Percentiles rank a stretch among this genome's conserved stretches.
Evolutionary conservation across 2,329 filamentous ascomycete species (phyloP).

Genomic region (Clonostachys sp.): DNA sequence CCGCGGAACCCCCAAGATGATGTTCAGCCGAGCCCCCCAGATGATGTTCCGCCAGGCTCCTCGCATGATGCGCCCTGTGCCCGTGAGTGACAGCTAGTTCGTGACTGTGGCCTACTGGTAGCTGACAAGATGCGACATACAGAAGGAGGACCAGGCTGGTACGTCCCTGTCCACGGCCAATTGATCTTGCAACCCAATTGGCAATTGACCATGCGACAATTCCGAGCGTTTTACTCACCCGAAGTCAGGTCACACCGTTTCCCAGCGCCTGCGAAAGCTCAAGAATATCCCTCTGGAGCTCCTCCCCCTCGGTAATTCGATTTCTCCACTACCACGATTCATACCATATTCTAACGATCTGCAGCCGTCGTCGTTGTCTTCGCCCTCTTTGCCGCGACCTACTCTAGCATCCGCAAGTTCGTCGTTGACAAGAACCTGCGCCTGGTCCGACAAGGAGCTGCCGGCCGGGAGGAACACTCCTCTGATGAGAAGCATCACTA

Average conservation of each 20-base stretch:
- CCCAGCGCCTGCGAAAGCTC: slow-evolving; percentile 86
- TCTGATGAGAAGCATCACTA: slow-evolving; percentile 26
- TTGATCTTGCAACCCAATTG: background rate
- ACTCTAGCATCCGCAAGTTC: slow-evolving; percentile 81
- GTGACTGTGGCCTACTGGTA: background rate
- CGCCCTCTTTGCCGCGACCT: slow-evolving; percentile 74
- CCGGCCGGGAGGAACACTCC: slow-evolving; percentile 20
- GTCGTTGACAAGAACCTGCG: slow-evolving; percentile 88
- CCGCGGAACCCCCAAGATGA: slow-evolving; percentile 60
- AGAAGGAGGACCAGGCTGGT: slow-evolving; percentile 67
- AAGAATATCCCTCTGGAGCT: slow-evolving; percentile 91
- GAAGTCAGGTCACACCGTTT: slow-evolving; percentile 76
- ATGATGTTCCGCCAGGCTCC: slow-evolving; percentile 64
- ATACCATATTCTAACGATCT: background rate
- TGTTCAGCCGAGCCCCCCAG: slow-evolving; percentile 62
- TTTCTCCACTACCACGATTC: background rate
- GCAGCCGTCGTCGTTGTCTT: slow-evolving; percentile 83
- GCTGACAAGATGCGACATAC: slow-evolving; percentile 18
- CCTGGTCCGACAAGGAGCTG: slow-evolving; percentile 64
- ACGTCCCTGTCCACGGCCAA: slow-evolving; percentile 28
- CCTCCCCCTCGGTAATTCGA: slow-evolving; percentile 72
- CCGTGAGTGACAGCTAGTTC: slow-evolving; percentile 45
- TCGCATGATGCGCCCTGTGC: slow-evolving; percentile 66
- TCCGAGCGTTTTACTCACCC: background rate
- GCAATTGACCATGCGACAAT: slow-evolving; percentile 4